Evolutionary conservation across 75 land plant genomes (phyloP).

Genomic region (Sequoiadendron giganteum): DNA sequence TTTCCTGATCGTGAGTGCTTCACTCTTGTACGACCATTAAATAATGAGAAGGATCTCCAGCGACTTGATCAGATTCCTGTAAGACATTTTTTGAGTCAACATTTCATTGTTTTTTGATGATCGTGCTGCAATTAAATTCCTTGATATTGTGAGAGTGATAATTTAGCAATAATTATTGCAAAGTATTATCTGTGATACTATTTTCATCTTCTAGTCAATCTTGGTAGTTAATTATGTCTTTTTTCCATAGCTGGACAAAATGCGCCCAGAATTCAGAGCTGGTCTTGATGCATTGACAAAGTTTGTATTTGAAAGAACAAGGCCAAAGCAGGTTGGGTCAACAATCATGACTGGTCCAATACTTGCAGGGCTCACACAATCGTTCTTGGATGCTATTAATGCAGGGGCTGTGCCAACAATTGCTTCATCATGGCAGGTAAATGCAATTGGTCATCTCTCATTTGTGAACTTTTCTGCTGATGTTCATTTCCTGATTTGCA

Average conservation of each 20-base stretch:
- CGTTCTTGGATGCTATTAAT: slow-evolving; percentile 91
- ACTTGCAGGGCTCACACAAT: slow-evolving; percentile 83
- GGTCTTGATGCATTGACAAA: slow-evolving; percentile 88
- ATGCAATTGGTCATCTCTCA: background rate
- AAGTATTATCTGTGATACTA: background rate
- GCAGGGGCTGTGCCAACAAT: slow-evolving; percentile 99
- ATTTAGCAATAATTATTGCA: background rate
- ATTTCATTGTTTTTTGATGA: slow-evolving; percentile 4
- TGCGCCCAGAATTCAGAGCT: slow-evolving; percentile 85
- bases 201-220: background rate
- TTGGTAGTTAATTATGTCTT: background rate
- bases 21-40: slow-evolving; percentile 88
- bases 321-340: slow-evolving; percentile 92
- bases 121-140: background rate
- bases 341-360: slow-evolving; percentile 93
- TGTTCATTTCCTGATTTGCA: background rate
- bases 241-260: slow-evolving; percentile 69
- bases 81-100: slow-evolving; percentile 13
- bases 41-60: slow-evolving; percentile 88
- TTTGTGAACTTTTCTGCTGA: background rate
- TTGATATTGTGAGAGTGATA: background rate
- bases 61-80: slow-evolving; percentile 88
- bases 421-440: slow-evolving; percentile 99
- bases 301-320: slow-evolving; percentile 90
- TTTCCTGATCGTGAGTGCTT: slow-evolving; percentile 98